Conservation (phyloP, 495 filamentous ascomycete genomes). For the Eremomyces bilateralis region DNA sequence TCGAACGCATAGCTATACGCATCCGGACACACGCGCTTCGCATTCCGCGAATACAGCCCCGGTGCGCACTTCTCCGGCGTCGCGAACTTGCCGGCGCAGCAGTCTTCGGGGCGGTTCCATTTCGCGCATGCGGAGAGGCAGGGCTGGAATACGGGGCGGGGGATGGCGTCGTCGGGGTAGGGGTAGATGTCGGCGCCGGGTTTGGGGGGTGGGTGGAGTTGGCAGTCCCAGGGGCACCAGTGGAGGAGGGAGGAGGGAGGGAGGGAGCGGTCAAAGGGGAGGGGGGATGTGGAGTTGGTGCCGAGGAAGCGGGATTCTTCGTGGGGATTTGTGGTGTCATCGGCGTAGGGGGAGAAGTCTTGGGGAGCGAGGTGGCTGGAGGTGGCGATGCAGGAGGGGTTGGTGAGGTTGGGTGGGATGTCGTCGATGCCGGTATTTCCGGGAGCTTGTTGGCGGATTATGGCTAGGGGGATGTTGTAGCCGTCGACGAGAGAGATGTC, state of each 20-base stretch:
- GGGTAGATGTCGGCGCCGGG: slow-evolving; percentile 49
- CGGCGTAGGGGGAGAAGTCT: slow-evolving; percentile 20
- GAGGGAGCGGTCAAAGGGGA: slow-evolving; percentile 35
- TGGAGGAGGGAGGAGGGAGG: slow-evolving; percentile 26
- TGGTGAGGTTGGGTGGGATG: slow-evolving; percentile 53
- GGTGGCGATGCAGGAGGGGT: slow-evolving; percentile 47
- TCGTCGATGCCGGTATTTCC: slow-evolving; percentile 27
- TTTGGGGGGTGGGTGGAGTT: slow-evolving; percentile 36
- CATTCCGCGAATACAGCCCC: slow-evolving; percentile 34
- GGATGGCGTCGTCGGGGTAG: slow-evolving; percentile 47
- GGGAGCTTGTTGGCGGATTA: slow-evolving; percentile 32
- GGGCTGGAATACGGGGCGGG: slow-evolving; percentile 46
- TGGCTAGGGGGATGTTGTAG: slow-evolving; percentile 55
- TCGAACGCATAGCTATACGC: slow-evolving; percentile 67
- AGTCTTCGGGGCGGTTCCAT: slow-evolving; percentile 33
- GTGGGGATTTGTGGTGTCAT: slow-evolving; percentile 9
- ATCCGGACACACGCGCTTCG: slow-evolving; percentile 59
- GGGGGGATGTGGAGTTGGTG: slow-evolving; percentile 35
- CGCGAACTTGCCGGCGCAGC: slow-evolving; percentile 44
- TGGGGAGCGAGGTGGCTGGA: slow-evolving; percentile 27
- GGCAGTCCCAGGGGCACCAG: slow-evolving; percentile 65
- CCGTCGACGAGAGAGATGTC: slow-evolving; percentile 73
- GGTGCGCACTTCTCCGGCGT: slow-evolving; percentile 35
- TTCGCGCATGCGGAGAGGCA: slow-evolving; percentile 50
- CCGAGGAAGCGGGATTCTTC: slow-evolving; percentile 22